These are phyloP conservation scores for Annulohypoxylon truncatum DNA, from an alignment of 2,329 filamentous ascomycete genomes.

Conservation along the genomic window DNA sequence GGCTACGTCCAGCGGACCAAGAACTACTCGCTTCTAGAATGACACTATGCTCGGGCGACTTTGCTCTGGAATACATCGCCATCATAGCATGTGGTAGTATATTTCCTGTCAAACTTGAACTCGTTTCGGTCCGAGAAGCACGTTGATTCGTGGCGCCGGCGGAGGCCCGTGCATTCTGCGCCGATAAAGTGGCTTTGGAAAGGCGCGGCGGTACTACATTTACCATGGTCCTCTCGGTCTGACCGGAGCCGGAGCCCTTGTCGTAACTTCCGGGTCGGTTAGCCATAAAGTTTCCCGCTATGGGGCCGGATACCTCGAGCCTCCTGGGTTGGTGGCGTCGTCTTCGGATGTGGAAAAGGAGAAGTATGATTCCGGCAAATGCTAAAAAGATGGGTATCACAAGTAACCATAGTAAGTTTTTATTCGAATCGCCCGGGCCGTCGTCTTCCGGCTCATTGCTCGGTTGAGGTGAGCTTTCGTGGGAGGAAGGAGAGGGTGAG, in stretches of 20 bases:
- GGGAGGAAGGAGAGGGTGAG: slow-evolving; percentile 19
- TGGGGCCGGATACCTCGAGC: slow-evolving; percentile 47
- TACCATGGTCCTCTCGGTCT: slow-evolving; percentile 38
- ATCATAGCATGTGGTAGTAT: slow-evolving; percentile 41
- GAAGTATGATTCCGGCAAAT: slow-evolving; percentile 37
- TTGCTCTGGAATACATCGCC: slow-evolving; percentile 36
- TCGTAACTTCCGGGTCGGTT: slow-evolving; percentile 35
- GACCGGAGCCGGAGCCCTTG: slow-evolving; percentile 32
- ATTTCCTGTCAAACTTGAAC: slow-evolving; percentile 28
- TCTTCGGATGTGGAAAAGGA: slow-evolving; percentile 43
- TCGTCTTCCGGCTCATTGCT: slow-evolving; percentile 23
- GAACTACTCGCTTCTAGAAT: slow-evolving; percentile 35
- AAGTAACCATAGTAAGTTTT: slow-evolving; percentile 47
- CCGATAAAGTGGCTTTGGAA: slow-evolving; percentile 3
- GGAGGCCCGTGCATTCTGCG: slow-evolving; percentile 15
- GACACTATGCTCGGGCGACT: slow-evolving; percentile 26
- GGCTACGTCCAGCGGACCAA: slow-evolving; percentile 36
- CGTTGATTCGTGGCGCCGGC: slow-evolving; percentile 31
- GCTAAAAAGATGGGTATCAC: slow-evolving; percentile 42
- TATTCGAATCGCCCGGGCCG: slow-evolving; percentile 31
- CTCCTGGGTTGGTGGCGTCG: slow-evolving; percentile 40
- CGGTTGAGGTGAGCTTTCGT: slow-evolving; percentile 26
- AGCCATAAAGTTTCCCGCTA: slow-evolving; percentile 47
- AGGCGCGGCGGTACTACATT: slow-evolving; percentile 36
- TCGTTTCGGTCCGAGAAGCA: slow-evolving; percentile 26